Evolutionary conservation across 345 rosid genomes (phyloP), one percentile per base, ranked within the genome.

Genomic region (Hypericum perforatum): DNA sequence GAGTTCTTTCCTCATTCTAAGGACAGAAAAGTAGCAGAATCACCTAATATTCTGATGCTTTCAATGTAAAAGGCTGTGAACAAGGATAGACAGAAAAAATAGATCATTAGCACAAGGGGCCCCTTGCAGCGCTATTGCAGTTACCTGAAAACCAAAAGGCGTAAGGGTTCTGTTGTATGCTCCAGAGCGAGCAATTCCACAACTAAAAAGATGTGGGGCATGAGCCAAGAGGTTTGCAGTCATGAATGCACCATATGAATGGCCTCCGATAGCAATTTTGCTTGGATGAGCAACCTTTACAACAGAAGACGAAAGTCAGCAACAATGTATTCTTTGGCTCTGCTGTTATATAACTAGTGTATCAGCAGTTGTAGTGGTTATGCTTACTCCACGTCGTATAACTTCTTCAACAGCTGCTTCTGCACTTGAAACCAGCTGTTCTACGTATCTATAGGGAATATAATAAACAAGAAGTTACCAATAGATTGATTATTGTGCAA

Each of bases 401-500:
- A 92, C 97, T 77, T 92, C 98, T 75, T 88, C 91, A 43, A 88
- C 98, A 67, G 98, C 95, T 67, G 98, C 98, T 71, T 85, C 98
- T 10, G 97, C 98, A 75, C 97, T 85, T 53, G 89, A 69, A 70
- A 92, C 94, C 70, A 89, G 67, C 69, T 92, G 98, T 72, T 92
- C 97, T 37, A 92, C 87, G 55, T 88, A 92, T 68, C 98, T 92
- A 66, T 22, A 61, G 59, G 14, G 13, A 49, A 61, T 53, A 66
- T 51, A 36, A 7, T 37, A 9, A 1, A 48, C 37, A 12, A 16
- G 10, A 54, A 29, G 59, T 36, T 44, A 36, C 9, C 13, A 47
- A 1, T 22, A 22, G 32, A 22, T 22, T 22, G 32, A 1, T 22
- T 22, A 22, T 22, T 22, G 32, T 22, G 32, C 32, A 22, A 22